These are phyloP conservation scores for Saccharomycopsis amapae DNA, from an alignment of 805 yeast species.

Conservation along the genomic window DNA sequence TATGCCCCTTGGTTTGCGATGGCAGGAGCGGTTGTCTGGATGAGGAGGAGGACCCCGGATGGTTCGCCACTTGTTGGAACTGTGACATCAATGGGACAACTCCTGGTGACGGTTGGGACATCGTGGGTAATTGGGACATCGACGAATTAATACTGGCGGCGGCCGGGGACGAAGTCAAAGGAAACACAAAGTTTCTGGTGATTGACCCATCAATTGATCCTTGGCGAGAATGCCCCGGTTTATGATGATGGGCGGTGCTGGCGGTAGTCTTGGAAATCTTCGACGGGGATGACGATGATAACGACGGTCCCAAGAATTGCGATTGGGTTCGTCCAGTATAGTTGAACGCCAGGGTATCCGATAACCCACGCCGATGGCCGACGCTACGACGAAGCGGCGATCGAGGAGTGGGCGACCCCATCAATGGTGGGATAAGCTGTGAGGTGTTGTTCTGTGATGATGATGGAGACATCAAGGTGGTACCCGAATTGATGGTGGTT, in stretches of 20 bases:
- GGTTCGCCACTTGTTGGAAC: conserved; percentile 15
- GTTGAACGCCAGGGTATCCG: conserved; percentile 5
- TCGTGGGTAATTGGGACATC: not conserved
- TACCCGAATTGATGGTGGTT: not conserved
- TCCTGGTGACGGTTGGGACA: too few relatives aligned
- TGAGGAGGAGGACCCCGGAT: conserved; percentile 6
- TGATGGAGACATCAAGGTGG: conserved; percentile 6
- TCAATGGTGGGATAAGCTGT: not conserved
- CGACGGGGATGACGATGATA: not conserved
- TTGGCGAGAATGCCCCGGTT: conserved; percentile 2
- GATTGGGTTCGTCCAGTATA: too few relatives aligned
- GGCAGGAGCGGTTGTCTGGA: not conserved
- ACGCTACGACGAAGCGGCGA: not conserved
- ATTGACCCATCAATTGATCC: conserved; percentile 4
- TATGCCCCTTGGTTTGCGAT: conserved; percentile 5
- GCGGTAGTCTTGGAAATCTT: not conserved
- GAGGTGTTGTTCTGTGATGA: not conserved
- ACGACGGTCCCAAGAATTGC: too few relatives aligned
- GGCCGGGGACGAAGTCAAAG: not conserved
- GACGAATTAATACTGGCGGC: not conserved
- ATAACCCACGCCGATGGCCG: conserved; percentile 3
- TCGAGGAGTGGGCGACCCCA: not conserved
- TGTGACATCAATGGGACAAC: conserved; percentile 14
- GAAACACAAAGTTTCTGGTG: conserved; percentile 7
- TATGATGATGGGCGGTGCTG: not conserved